Evolutionary conservation across 2,329 filamentous ascomycete species (phyloP), one percentile per base, ranked within the genome.

Genomic region (Clonostachys sp.): DNA sequence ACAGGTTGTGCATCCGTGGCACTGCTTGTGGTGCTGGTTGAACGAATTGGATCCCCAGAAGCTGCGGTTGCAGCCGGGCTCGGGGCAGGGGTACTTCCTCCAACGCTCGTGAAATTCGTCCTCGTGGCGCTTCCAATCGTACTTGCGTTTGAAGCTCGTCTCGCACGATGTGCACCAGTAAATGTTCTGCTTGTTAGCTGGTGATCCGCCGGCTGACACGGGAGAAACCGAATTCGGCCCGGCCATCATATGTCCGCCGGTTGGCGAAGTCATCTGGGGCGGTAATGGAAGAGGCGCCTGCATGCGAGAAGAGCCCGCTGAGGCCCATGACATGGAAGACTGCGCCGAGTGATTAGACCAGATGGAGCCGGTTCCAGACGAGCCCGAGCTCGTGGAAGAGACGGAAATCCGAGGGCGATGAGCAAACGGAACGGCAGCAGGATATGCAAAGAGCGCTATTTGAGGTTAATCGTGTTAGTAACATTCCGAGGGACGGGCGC

Each of bases 121-220:
- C 60, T 86, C 81, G 62, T 87, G 83, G 34, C 80, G 75, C 62
- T 84, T 84, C 83, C 79, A 87, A 61, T 86, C 81, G 52, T 83
- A 83, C 59, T 85, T 85, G 53, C 81, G 75, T 67, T 83, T 82
- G 58, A 86, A 83, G 42, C 80, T 82, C 44, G 83, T 83, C 60
- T 85, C 81, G 62, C 74, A 79, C 16, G 74, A 76, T 5, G 75
- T 79, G 57, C 75, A 79, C 75, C 75, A 79, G 61, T 78, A 79
- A 30, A 76, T 72, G 51, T 77, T 75, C 42, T 67, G 66, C 55
- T 66, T 65, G 47, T 56, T 63, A 45, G 57, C 54, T 36, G 53
- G 58, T 48, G 57, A 55, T 44, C 57, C 48, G 34, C 44, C 51
- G 41, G 47, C 34, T 14, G 12, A 35, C 42, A 20, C 41, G 20